These are phyloP conservation scores for Coniella lustricola DNA, from an alignment of 2,329 filamentous ascomycete genomes.

Conservation along the genomic window DNA sequence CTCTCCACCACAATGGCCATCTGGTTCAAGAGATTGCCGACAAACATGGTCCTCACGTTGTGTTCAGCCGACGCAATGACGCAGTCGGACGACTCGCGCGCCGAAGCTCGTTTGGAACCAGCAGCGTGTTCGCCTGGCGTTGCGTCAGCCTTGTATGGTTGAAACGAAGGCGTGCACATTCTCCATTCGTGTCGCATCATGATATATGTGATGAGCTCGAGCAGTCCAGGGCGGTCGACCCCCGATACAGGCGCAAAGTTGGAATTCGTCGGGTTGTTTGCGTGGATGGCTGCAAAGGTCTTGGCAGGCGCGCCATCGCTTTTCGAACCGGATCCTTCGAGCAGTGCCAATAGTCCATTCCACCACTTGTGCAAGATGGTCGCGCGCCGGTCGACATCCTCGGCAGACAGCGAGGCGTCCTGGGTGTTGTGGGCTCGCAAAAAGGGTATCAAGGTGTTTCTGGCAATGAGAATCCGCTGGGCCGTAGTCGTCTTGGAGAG, in stretches of 20 bases:
- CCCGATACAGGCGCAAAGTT: constrained; percentile 68
- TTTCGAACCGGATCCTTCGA: constrained; percentile 53
- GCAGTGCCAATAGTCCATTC: constrained; percentile 72
- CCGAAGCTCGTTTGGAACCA: constrained; percentile 42
- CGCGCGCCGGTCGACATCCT: constrained; percentile 75
- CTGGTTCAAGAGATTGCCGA: constrained; percentile 73
- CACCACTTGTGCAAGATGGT: constrained; percentile 88
- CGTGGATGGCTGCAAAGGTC: constrained; percentile 16
- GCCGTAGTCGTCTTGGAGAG: constrained; percentile 61
- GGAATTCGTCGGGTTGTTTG: constrained; percentile 29
- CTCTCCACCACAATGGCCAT: constrained; percentile 84
- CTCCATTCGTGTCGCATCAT: constrained; percentile 91
- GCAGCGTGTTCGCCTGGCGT: constrained; percentile 32
- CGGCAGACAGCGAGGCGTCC: constrained; percentile 52
- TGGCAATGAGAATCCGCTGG: constrained; percentile 69
- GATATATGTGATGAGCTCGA: constrained; percentile 71
- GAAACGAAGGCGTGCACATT: constrained; percentile 60
- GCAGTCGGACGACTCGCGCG: constrained; percentile 60
- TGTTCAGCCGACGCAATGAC: constrained; percentile 67
- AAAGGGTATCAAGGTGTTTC: constrained; percentile 68
- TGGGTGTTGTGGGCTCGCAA: constrained; percentile 63
- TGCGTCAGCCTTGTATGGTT: constrained; percentile 52
- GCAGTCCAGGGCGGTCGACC: constrained; percentile 72
- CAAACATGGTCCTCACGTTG: constrained; percentile 82
- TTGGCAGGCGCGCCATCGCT: constrained; percentile 16